Evolutionary conservation across 352 stramenopile genomes (phyloP).

Genomic region (Peronospora farinosa): DNA sequence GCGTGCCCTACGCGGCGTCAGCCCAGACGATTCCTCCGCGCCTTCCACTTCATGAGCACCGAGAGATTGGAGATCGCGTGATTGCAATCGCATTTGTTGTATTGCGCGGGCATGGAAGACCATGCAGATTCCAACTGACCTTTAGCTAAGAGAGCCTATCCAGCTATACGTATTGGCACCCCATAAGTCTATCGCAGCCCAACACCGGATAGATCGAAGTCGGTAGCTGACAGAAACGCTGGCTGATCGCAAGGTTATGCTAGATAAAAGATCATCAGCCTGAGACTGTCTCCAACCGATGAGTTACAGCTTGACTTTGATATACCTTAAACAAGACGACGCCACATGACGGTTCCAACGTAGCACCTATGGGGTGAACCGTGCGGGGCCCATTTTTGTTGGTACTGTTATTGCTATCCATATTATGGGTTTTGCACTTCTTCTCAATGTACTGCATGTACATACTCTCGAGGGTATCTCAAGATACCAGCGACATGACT

Average conservation of each 20-base stretch:
- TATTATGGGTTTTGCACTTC: not conserved
- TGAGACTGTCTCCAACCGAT: not conserved
- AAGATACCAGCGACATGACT: constrained; percentile 32
- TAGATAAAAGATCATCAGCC: not conserved
- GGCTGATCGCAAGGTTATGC: not conserved
- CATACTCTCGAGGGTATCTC: constrained; percentile 7
- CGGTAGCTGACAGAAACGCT: constrained; percentile 17
- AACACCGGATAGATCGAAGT: constrained; percentile 27
- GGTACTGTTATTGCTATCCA: not conserved
- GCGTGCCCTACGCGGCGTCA: constrained; percentile 17
- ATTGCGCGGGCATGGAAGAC: constrained; percentile 5
- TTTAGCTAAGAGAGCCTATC: constrained; percentile 12
- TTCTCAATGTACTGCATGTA: not conserved
- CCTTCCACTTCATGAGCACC: constrained; percentile 2
- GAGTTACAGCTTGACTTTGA: constrained; percentile 1
- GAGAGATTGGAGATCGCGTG: constrained; percentile 7
- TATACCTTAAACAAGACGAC: constrained; percentile 3
- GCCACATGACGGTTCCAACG: constrained; percentile 14
- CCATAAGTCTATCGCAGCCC: constrained; percentile 16
- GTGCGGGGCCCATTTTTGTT: not conserved
- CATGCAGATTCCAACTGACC: constrained; percentile 6
- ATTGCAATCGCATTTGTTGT: constrained; percentile 4
- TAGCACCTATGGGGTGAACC: constrained; percentile 12
- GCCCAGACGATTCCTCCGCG: constrained; percentile 23
- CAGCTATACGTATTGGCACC: constrained; percentile 14